Conservation (phyloP, 805 yeast species). For the Teunomyces tritomae region DNA sequence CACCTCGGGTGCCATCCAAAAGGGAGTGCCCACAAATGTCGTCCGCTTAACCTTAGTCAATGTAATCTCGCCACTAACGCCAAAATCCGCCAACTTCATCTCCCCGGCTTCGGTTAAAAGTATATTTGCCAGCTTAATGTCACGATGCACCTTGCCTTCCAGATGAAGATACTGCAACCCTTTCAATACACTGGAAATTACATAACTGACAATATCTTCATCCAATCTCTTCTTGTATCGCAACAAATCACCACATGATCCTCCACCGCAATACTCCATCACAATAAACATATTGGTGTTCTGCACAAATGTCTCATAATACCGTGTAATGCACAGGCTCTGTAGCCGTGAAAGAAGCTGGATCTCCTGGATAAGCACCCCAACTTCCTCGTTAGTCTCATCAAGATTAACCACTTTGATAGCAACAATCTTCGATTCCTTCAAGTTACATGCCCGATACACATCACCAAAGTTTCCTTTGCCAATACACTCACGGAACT, state of each 20-base stretch:
- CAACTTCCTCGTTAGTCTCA: slow-evolving; percentile 71
- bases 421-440: slow-evolving; percentile 57
- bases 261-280: slow-evolving; percentile 96
- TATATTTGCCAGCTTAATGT: slow-evolving; percentile 87
- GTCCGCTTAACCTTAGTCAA: slow-evolving; percentile 50
- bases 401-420: slow-evolving; percentile 85
- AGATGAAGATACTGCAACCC: slow-evolving; percentile 78
- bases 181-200: slow-evolving; percentile 58
- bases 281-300: slow-evolving; percentile 79
- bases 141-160: slow-evolving; percentile 80
- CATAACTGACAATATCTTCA: slow-evolving; percentile 60
- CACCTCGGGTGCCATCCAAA: slow-evolving; percentile 99
- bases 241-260: slow-evolving; percentile 79
- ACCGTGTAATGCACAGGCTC: slow-evolving; percentile 64
- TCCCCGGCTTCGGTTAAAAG: slow-evolving; percentile 65
- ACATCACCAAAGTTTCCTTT: slow-evolving; percentile 88
- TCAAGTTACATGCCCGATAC: slow-evolving; percentile 48
- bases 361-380: slow-evolving; percentile 71
- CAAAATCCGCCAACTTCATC: slow-evolving; percentile 88
- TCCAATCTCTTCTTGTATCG: slow-evolving; percentile 50
- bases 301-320: slow-evolving; percentile 57
- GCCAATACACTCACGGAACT: slow-evolving; percentile 61
- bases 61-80: slow-evolving; percentile 82
- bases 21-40: slow-evolving; percentile 93
- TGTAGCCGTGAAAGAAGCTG: slow-evolving; percentile 64